phyloP scores from a whole-genome alignment of 2,329 filamentous ascomycete species.

The Hypomyces rosellus region DNA sequence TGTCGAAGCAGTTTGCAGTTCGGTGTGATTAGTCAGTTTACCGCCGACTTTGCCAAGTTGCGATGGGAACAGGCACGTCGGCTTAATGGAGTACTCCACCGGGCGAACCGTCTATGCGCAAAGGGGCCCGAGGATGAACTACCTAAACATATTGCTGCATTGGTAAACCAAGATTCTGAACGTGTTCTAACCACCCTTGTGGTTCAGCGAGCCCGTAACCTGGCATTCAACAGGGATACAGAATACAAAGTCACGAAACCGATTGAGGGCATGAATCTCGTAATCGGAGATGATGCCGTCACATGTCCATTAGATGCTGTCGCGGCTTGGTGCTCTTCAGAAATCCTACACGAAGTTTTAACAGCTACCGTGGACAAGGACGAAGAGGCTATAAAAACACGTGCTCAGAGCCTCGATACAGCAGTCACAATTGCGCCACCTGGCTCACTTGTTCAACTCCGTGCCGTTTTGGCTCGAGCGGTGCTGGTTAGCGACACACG shows the following conservation, averaged over 20 bases:
- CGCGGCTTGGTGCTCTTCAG: conserved; percentile 83
- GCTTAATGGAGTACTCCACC: conserved; percentile 45
- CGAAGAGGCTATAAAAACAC: conserved; percentile 18
- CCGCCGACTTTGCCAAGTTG: conserved; percentile 64
- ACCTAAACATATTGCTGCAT: conserved; percentile 66
- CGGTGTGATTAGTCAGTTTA: conserved; percentile 60
- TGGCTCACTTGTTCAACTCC: conserved; percentile 63
- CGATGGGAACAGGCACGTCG: conserved; percentile 78
- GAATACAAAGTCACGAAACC: conserved; percentile 56
- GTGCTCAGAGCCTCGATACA: conserved; percentile 50
- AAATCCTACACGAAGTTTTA: conserved; percentile 64
- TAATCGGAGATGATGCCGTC: conserved; percentile 79
- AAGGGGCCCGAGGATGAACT: conserved; percentile 53
- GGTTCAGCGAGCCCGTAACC: conserved; percentile 79
- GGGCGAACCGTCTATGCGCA: conserved; percentile 22
- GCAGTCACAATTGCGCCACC: conserved; percentile 71
- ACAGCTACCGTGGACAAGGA: conserved; percentile 54
- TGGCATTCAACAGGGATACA: conserved; percentile 79
- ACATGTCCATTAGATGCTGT: conserved; percentile 84
- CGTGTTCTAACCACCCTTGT: conserved; percentile 72
- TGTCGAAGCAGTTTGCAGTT: conserved; percentile 61
- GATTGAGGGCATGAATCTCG: conserved; percentile 70
- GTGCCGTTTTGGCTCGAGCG: conserved; percentile 53
- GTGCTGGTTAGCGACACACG: conserved; percentile 49
- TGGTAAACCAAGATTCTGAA: conserved; percentile 75